These are phyloP conservation scores for Tricholoma hemisulphureum DNA, from an alignment of 768 basidiomycete genomes.

Conservation along the genomic window DNA sequence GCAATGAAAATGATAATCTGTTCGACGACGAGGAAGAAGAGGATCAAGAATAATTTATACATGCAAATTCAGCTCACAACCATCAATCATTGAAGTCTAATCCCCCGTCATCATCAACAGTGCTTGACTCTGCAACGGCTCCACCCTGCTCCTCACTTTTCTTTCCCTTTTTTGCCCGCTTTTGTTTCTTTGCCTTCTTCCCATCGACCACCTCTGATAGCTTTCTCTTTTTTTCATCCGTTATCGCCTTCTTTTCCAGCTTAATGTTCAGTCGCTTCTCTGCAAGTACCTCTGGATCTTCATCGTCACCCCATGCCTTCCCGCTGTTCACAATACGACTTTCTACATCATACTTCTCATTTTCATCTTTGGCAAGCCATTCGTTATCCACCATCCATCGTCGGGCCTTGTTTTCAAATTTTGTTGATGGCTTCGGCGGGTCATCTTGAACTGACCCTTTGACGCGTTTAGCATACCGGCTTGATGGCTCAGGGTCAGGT, in stretches of 20 bases:
- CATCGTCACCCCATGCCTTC: constrained; percentile 15
- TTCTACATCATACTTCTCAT: constrained; percentile 10
- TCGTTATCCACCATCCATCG: constrained; percentile 23
- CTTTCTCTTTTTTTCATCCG: background rate
- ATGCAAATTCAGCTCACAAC: too few relatives aligned
- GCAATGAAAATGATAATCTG: background rate
- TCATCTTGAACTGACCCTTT: constrained; percentile 3
- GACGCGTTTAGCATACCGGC: background rate
- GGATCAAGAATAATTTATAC: too few relatives aligned
- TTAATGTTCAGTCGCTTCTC: background rate
- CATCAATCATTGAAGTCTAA: too few relatives aligned
- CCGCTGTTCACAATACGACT: constrained; percentile 14
- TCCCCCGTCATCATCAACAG: too few relatives aligned
- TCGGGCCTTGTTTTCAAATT: constrained; percentile 8
- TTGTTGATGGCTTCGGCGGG: constrained; percentile 11
- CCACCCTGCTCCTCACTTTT: too few relatives aligned
- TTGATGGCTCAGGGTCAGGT: too few relatives aligned
- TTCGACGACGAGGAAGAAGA: background rate
- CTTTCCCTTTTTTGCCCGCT: too few relatives aligned
- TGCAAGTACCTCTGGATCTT: constrained; percentile 12
- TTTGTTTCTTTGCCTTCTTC: background rate
- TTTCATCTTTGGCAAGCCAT: constrained; percentile 14
- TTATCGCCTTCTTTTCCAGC: background rate
- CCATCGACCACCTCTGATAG: too few relatives aligned
- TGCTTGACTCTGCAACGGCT: too few relatives aligned